These are phyloP conservation scores for Diospyros lotus DNA, from an alignment of 148 eudicot genomes.

Conservation along the genomic window DNA sequence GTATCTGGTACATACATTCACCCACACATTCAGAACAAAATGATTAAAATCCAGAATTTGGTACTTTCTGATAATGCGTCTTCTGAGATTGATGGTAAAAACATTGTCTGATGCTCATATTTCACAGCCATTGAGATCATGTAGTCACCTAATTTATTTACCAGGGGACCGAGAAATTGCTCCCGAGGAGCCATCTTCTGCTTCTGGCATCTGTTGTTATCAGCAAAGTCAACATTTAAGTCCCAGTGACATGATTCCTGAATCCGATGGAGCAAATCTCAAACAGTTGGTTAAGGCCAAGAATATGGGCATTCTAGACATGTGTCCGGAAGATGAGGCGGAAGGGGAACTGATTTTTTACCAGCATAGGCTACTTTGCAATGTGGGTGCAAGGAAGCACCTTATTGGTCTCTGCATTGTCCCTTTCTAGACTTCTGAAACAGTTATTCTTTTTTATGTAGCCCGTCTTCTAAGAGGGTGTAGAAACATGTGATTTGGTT, in stretches of 20 bases:
- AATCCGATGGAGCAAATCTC: constrained; percentile 24
- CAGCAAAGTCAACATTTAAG: constrained; percentile 19
- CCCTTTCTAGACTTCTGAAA: constrained; percentile 12
- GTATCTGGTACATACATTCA: constrained; percentile 47
- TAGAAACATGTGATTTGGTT: constrained; percentile 3
- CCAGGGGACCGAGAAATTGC: constrained; percentile 42
- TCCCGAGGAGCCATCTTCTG: constrained; percentile 25
- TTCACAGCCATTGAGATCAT: constrained; percentile 15
- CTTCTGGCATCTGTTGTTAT: constrained; percentile 30
- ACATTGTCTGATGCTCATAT: constrained; percentile 11
- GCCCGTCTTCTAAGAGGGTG: constrained; percentile 1
- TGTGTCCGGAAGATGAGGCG: constrained; percentile 69
- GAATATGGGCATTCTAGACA: constrained; percentile 39
- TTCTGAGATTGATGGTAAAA: constrained; percentile 40
- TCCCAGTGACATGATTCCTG: constrained; percentile 27
- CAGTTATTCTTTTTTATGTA: neutral
- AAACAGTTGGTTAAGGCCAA: constrained; percentile 42
- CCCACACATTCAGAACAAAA: constrained; percentile 44
- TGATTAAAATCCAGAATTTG: constrained; percentile 39
- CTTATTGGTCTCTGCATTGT: constrained; percentile 51
- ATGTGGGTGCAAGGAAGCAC: constrained; percentile 54
- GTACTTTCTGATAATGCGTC: constrained; percentile 16
- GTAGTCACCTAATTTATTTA: constrained; percentile 23
- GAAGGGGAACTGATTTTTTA: constrained; percentile 83
- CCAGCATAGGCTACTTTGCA: constrained; percentile 56